Conservation (phyloP, 1,284 basidiomycete species). For the Rhodotorula sp. region DNA sequence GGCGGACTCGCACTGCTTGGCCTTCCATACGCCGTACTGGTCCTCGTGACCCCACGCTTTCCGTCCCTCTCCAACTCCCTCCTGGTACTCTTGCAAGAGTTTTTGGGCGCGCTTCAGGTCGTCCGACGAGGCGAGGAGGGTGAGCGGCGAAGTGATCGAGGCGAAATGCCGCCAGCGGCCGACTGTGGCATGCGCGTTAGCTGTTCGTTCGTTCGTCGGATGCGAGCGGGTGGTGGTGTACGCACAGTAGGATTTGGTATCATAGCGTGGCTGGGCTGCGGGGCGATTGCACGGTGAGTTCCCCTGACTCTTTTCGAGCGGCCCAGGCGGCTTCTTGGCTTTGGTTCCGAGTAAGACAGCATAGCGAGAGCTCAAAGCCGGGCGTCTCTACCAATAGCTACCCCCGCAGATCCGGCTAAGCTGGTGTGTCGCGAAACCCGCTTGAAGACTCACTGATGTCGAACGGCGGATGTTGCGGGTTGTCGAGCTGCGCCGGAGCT, state of each 20-base stretch:
- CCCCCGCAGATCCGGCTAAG: no score
- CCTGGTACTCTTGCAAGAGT: conserved; percentile 47
- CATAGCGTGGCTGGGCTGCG: conserved; percentile 36
- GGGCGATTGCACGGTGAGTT: neutral
- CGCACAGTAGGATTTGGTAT: conserved; percentile 40
- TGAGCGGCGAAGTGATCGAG: conserved; percentile 56
- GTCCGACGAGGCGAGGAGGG: conserved; percentile 53
- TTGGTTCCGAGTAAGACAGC: no score
- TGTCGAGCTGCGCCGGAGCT: neutral
- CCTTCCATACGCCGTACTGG: conserved; percentile 50
- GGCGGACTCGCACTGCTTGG: conserved; percentile 52
- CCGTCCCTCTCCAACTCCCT: conserved; percentile 48
- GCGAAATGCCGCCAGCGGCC: conserved; percentile 58
- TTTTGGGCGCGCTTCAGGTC: conserved; percentile 50
- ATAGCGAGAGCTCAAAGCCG: no score
- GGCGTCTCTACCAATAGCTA: no score
- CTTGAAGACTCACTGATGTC: neutral
- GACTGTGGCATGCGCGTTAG: conserved; percentile 11
- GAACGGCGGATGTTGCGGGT: neutral
- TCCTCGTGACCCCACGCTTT: conserved; percentile 48
- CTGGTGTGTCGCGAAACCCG: no score
- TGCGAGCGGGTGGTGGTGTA: neutral
- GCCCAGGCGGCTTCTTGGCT: no score
- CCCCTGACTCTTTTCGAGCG: neutral
- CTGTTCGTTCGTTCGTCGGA: neutral